Conservation (phyloP, 2,329 filamentous ascomycete genomes). For the Penicillium sp. region DNA sequence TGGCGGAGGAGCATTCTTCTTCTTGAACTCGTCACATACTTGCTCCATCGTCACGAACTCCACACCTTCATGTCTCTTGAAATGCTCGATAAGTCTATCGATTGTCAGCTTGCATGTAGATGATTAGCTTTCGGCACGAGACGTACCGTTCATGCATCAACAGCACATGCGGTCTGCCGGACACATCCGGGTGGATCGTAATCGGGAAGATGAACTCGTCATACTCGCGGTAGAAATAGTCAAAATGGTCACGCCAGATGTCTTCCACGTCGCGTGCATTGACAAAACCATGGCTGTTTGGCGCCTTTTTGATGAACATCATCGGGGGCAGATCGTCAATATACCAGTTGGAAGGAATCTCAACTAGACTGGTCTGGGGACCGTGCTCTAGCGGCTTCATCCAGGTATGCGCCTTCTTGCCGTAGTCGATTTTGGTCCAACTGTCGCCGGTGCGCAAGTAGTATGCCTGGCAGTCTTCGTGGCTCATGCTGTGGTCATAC, state of each 20-base stretch:
- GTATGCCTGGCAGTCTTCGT: constrained; percentile 47
- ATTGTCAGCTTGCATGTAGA: constrained; percentile 4
- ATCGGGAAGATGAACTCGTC: constrained; percentile 76
- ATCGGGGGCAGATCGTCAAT: constrained; percentile 46
- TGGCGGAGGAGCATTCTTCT: constrained; percentile 20
- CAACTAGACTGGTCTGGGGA: constrained; percentile 40
- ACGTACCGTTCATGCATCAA: constrained; percentile 67
- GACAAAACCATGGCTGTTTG: constrained; percentile 58
- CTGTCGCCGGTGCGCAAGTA: constrained; percentile 44
- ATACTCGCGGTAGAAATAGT: constrained; percentile 71
- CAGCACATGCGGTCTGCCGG: constrained; percentile 67
- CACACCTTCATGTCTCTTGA: constrained; percentile 30
- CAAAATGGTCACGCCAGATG: constrained; percentile 62
- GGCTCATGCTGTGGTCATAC: constrained; percentile 47
- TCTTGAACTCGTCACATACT: constrained; percentile 27
- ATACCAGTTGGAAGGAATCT: constrained; percentile 48
- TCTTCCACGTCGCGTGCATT: constrained; percentile 56
- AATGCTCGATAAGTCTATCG: constrained; percentile 27
- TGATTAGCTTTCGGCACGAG: background rate
- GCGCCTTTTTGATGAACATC: constrained; percentile 46
- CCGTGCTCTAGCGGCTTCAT: constrained; percentile 51
- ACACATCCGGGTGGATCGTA: constrained; percentile 72
- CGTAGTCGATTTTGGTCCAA: constrained; percentile 47
- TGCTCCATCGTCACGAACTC: constrained; percentile 32
- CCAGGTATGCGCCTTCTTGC: constrained; percentile 41